phyloP scores from a whole-genome alignment of 208 protist species.

The Trypanosoma congolense region DNA sequence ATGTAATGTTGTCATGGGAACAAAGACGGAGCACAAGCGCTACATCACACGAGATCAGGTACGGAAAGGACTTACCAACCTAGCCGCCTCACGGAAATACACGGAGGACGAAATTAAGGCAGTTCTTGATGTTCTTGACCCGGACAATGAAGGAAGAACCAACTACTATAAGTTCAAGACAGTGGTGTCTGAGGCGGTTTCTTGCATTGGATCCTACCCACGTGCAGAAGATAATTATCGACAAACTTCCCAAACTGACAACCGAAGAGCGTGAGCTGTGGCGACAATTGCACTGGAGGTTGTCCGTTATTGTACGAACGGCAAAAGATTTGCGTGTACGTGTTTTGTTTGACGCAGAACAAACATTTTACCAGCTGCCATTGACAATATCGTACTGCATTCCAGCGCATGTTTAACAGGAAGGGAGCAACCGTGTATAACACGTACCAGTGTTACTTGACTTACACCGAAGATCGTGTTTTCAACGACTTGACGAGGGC shows the following conservation, averaged over 20 bases:
- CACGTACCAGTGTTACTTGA: constrained; percentile 97
- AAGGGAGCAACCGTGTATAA: constrained; percentile 92
- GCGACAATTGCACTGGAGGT: constrained; percentile 50
- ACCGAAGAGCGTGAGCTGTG: constrained; percentile 74
- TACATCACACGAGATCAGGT: constrained; percentile 69
- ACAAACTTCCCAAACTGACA: constrained; percentile 64
- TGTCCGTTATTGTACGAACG: constrained; percentile 67
- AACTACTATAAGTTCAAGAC: constrained; percentile 89
- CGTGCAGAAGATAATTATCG: constrained; percentile 49
- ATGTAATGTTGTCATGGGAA: constrained; percentile 80
- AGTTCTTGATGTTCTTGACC: constrained; percentile 60
- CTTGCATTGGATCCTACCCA: constrained; percentile 50
- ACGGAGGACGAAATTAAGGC: constrained; percentile 49
- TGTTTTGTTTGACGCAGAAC: constrained; percentile 94
- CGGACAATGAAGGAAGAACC: constrained; percentile 59
- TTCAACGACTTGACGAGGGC: constrained; percentile 84
- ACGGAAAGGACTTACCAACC: constrained; percentile 41
- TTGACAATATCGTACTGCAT: constrained; percentile 88
- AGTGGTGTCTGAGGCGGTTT: constrained; percentile 71
- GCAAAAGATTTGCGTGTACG: constrained; percentile 68
- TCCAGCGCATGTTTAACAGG: constrained; percentile 90
- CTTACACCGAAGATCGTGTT: constrained; percentile 82
- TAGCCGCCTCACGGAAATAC: constrained; percentile 26
- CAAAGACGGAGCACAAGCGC: constrained; percentile 53
- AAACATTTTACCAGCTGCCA: constrained; percentile 95